Base-by-base conservation (phyloP, 305 asterid species). In the Euphrasia arctica region DNA sequence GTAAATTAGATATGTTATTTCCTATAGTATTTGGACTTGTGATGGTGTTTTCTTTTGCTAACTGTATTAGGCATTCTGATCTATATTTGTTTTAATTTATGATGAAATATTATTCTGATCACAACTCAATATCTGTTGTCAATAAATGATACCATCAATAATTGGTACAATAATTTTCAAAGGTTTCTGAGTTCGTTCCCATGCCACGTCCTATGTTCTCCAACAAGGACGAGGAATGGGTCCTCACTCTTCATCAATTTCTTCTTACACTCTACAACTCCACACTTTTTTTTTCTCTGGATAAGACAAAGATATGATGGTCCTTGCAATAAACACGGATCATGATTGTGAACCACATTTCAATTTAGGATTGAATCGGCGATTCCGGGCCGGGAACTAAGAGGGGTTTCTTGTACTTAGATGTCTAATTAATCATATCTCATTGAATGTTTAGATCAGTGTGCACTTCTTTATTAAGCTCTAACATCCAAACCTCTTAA, bases 371-470 rank as follows among this genome's bases (percentile, higher is more conserved):
- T 39, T 0, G 12, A 8, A 8, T 39, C 45, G 9, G 9, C 3
- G 45, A 39, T 39, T 3, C 11, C 5, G 12, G 45, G 45, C 11
- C 4, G 11, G 11, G 1, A 36, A 6, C 1, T 6, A 36, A 36
- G 43, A 0, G 43, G 11, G 43, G 43, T 1, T 8, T 39, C 43
- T 8, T 39, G 9, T 39, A 0, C 45, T 39, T 15, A 70, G 87
- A 78, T 65, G 75, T 70, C 77, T 66, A 72, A 64, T 34, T 7
- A 34, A 1, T 34, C 31, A 11, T 68, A 63, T 60, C 65, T 47
- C 86, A 77, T 49, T 80, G 39, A 74, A 78, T 82, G 81, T 62
- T 25, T 52, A 64, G 54, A 25, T 64, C 60, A 61, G 64, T 22
- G 52, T 62, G 65, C 66, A 76, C 69, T 78, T 36, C 42, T 36